Percentiles rank a stretch among this genome's conserved stretches.
phyloP scores from a whole-genome alignment of 768 basidiomycete species.

The Omphalotus guepiniiformis region DNA sequence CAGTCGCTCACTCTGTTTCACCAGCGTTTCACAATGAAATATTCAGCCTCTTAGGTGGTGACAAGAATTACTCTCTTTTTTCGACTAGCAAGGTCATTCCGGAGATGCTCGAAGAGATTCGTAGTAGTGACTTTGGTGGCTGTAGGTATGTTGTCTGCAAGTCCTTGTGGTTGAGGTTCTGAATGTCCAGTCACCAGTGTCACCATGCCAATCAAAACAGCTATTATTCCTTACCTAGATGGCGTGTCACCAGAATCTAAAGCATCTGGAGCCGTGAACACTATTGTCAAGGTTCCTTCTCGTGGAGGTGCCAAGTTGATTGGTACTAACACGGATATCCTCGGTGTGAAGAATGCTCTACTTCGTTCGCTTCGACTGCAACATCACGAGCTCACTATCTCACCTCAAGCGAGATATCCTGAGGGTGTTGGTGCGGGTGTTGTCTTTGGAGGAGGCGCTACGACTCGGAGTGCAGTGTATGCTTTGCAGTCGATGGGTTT shows the following conservation, averaged over 20 bases:
- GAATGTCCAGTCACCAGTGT: conserved; percentile 21
- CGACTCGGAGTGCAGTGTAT: conserved; percentile 33
- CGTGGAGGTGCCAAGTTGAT: conserved; percentile 24
- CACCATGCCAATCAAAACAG: conserved; percentile 33
- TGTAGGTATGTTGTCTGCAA: conserved; percentile 22
- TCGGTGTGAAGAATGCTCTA: conserved; percentile 31
- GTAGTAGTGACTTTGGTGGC: conserved; percentile 25
- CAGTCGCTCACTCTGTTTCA: conserved; percentile 30
- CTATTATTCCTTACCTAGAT: conserved; percentile 29
- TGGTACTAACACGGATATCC: conserved; percentile 34
- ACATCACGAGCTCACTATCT: conserved; percentile 15
- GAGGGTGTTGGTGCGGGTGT: conserved; percentile 20
- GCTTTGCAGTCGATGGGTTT: conserved; percentile 49
- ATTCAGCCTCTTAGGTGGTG: conserved; percentile 20
- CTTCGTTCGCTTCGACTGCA: conserved; percentile 23
- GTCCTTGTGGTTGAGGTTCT: no score
- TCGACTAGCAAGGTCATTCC: conserved; percentile 30
- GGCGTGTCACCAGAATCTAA: conserved; percentile 27
- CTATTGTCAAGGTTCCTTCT: conserved; percentile 29
- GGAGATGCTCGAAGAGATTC: conserved; percentile 21
- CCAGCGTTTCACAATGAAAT: conserved; percentile 28
- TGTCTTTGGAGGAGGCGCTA: conserved; percentile 36
- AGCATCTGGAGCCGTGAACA: conserved; percentile 30
- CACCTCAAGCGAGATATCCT: conserved; percentile 19
- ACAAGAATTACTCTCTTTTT: conserved; percentile 25